Evolutionary conservation across 768 basidiomycete genomes (phyloP), one percentile per base, ranked within the genome.

Genomic region (Psilocybe cyanescens): DNA sequence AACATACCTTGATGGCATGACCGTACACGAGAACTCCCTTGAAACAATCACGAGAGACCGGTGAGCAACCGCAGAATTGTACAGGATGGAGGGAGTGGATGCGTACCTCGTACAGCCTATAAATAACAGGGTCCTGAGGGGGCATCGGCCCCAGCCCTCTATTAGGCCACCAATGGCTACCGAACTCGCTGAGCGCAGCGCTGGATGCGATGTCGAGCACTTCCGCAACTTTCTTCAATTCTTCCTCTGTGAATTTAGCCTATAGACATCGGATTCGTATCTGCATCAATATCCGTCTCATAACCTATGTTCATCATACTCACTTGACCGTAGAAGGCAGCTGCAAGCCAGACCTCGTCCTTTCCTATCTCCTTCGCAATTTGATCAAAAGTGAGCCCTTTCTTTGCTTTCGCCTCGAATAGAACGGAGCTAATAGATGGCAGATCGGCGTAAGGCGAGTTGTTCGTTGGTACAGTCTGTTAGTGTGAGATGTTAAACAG

Each of bases 331-430:
- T 92, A 92, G 74, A 94, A 91, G 51, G 87, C 86, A 5, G 92
- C 85, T 3, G 92, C 92, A 28, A 93, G 81, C 90, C 91, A 94
- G 28, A 94, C 81, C 68, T 94, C 92, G 70, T 92, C 89, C 70
- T 82, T 87, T 24, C 82, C 85, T 56, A 94, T 82, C 6, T 78
- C 79, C 60, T 86, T 77, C 9, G 82, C 91, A 65, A 94, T 84
- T 41, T 83, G 77, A 59, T 86, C 90, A 63, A 93, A 94, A 12
- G 87, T 86, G 62, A 88, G 65, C 83, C 90, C 87, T 76, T 87
- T 89, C 60, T 75, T 76, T 2, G 87, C 87, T 72, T 92, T 91
- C 12, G 86, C 89, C 64, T 86, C 85, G 53, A 90, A 83, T 28
- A 92, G 73, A 41, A 69, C 70, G 11, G 79, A 60, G 68, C 76